Conservation (phyloP, 352 stramenopile species). For the Globisporangium spinosum region DNA sequence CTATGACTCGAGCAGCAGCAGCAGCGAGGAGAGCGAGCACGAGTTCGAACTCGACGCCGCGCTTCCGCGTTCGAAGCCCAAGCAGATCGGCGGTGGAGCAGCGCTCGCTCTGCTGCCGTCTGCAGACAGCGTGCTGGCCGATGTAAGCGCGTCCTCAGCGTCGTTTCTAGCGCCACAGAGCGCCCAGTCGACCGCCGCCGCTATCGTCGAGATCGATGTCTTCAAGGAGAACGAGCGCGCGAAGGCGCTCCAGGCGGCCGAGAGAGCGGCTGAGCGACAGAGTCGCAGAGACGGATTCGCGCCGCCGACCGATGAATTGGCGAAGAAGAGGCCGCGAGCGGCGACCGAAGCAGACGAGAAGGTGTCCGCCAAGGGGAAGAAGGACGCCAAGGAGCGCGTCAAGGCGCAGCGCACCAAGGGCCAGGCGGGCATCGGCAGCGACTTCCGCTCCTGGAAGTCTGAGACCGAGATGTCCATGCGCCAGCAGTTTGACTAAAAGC, state of each 20-base stretch:
- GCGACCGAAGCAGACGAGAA: neutral
- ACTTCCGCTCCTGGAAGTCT: conserved; percentile 74
- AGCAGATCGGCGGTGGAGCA: neutral
- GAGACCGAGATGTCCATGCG: conserved; percentile 78
- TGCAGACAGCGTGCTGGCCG: conserved; percentile 39
- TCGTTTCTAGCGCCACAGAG: conserved; percentile 39
- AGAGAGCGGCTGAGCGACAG: neutral
- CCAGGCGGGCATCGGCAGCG: conserved; percentile 71
- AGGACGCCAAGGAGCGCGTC: conserved; percentile 63
- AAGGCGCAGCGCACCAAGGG: conserved; percentile 67
- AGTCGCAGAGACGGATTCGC: neutral
- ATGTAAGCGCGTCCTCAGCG: conserved; percentile 26
- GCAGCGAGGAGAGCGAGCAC: conserved; percentile 21
- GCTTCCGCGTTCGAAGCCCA: neutral
- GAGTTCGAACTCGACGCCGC: neutral
- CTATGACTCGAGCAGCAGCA: conserved; percentile 30
- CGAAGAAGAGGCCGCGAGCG: neutral
- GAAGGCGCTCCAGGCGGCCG: neutral
- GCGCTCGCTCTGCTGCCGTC: conserved; percentile 27
- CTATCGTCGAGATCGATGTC: conserved; percentile 31
- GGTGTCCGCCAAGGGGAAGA: conserved; percentile 28
- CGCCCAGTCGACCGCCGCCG: conserved; percentile 9
- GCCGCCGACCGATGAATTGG: neutral
- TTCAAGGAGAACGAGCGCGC: conserved; percentile 24
- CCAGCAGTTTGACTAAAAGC: conserved; percentile 63